Evolutionary conservation across 768 basidiomycete species (phyloP).

Genomic region (Solioccasus polychromus): DNA sequence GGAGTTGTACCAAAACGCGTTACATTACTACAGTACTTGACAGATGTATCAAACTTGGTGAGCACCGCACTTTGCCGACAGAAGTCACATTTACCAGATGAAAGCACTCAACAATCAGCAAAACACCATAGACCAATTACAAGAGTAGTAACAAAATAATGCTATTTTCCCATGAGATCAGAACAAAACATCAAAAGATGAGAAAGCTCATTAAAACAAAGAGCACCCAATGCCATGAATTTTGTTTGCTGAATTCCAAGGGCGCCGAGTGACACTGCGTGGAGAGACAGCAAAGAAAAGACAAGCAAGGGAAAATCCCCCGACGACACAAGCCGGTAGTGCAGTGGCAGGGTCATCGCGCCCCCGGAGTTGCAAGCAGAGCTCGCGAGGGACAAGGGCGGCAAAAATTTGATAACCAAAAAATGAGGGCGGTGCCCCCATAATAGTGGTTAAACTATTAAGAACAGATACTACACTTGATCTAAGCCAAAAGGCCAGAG

Average conservation of each 20-base stretch:
- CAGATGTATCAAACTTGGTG: too few relatives aligned
- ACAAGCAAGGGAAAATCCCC: constrained; percentile 3
- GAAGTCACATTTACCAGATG: too few relatives aligned
- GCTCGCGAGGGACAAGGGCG: constrained; percentile 22
- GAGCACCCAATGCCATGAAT: too few relatives aligned
- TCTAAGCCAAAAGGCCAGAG: constrained; percentile 66
- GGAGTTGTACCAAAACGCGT: too few relatives aligned
- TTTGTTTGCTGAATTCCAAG: neutral
- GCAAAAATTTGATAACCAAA: constrained; percentile 49
- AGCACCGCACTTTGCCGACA: too few relatives aligned
- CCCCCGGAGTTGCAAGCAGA: constrained; percentile 9
- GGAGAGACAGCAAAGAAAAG: neutral
- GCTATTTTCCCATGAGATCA: too few relatives aligned
- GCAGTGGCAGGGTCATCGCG: constrained; percentile 11
- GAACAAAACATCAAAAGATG: too few relatives aligned
- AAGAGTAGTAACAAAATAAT: too few relatives aligned
- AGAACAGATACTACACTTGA: constrained; percentile 80
- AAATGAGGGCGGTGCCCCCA: constrained; percentile 51
- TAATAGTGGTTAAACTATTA: constrained; percentile 60
- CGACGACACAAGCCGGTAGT: constrained; percentile 6
- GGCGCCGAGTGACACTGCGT: neutral
- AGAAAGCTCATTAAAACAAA: too few relatives aligned
- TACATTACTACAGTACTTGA: too few relatives aligned
- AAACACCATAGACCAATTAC: too few relatives aligned
- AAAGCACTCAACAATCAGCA: too few relatives aligned